Evolutionary conservation across 345 rosid species (phyloP), one percentile per base, ranked within the genome.

Genomic region (Raphanus raphanistrum): DNA sequence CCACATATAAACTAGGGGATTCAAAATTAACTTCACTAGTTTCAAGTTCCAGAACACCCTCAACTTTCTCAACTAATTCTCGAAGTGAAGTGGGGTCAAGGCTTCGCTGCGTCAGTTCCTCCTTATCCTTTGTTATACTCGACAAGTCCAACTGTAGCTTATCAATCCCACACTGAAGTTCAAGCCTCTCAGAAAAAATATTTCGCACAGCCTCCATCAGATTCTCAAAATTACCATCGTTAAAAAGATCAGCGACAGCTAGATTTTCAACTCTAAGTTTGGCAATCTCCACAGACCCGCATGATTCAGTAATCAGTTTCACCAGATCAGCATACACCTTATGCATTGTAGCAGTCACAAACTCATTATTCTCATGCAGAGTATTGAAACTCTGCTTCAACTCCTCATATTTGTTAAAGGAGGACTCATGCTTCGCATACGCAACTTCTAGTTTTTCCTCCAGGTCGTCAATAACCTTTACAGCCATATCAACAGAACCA

Each of bases 111-210:
- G 75, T 85, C 68, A 89, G 35, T 68, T 87, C 90, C 85, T 88
- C 89, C 50, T 86, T 73, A 65, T 84, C 89, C 26, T 83, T 81
- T 75, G 84, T 70, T 80, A 63, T 84, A 78, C 72, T 80, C 69
- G 60, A 74, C 88, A 90, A 82, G 66, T 88, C 90, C 58, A 76
- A 72, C 73, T 82, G 86, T 61, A 95, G 94, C 72, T 87, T 72
- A 48, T 72, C 78, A 72, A 87, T 86, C 63, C 77, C 81, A 68
- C 88, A 76, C 76, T 76, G 89, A 74, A 90, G 89, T 68, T 84
- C 82, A 70, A 77, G 81, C 82, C 85, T 88, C 85, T 90, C 90
- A 69, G 80, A 82, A 75, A 87, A 66, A 86, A 82, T 75, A 50
- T 63, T 83, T 66, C 74, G 84, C 84, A 90, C 80, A 77, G 81